Evolutionary conservation across 441 rosid genomes (phyloP).

Genomic region (Breynia disticha): DNA sequence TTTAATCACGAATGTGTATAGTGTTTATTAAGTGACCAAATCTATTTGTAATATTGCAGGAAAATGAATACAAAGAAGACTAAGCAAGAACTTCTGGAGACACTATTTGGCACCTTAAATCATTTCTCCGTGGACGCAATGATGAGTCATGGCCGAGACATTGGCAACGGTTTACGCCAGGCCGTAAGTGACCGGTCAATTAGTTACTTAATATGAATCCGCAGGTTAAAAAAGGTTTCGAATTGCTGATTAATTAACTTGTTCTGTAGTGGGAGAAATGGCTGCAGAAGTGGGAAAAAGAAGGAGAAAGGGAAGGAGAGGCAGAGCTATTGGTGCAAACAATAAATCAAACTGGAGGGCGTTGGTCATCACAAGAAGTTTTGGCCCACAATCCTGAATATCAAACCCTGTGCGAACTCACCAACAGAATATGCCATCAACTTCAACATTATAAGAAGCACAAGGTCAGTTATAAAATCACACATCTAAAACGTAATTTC

Average conservation of each 20-base stretch:
- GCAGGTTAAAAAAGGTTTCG: too few relatives aligned
- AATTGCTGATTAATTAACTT: too few relatives aligned
- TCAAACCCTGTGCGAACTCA: constrained; percentile 29
- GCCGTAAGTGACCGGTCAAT: constrained; percentile 35
- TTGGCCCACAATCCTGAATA: constrained; percentile 33
- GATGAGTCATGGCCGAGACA: constrained; percentile 49
- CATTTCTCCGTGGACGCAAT: constrained; percentile 48
- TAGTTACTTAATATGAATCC: not conserved
- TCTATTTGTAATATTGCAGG: constrained; percentile 18
- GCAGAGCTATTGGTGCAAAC: constrained; percentile 59
- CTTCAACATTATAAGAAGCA: constrained; percentile 21
- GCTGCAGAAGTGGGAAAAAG: constrained; percentile 50
- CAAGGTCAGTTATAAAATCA: constrained; percentile 40
- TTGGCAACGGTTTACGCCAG: constrained; percentile 34
- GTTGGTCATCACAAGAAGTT: constrained; percentile 18
- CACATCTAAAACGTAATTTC: too few relatives aligned
- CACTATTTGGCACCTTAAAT: constrained; percentile 41
- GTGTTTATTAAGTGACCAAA: too few relatives aligned
- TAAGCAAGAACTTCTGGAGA: constrained; percentile 29
- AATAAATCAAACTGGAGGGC: constrained; percentile 25
- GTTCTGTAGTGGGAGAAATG: constrained; percentile 68
- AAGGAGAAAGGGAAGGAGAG: constrained; percentile 44
- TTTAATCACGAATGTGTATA: too few relatives aligned
- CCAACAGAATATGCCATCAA: constrained; percentile 27
- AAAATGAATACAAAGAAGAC: constrained; percentile 21